Evolutionary conservation across 805 yeast genomes (phyloP), one percentile per base, ranked within the genome.

Genomic region (Metschnikowia proteae): DNA sequence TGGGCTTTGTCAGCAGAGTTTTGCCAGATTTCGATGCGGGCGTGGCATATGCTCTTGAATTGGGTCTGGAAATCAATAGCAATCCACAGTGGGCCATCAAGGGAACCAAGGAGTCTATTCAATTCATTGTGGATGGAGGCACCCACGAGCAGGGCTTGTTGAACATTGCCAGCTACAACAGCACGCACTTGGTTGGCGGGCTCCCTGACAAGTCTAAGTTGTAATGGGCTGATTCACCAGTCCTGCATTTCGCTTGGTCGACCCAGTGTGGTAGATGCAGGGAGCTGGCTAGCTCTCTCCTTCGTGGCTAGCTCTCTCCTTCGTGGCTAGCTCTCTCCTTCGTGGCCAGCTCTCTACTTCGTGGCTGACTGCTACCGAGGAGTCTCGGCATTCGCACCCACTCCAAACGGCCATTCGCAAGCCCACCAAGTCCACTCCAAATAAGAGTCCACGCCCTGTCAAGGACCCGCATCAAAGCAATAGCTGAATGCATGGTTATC

Each of bases 101-200:
- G 51, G 91, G 90, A 9, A 79, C 87, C 3, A 86, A 86, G 65
- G 70, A 68, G 47, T 62, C 76, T 46, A 58, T 86, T 54, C 81
- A 82, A 52, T 61, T 60, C 7, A 64, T 71, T 43, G 47, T 62
- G 23, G 58, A 65, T 42, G 79, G 78, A 33, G 60, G 59, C 5
- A 43, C 33, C 22, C 56, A 63, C 34, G 69, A 68, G 26, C 72
- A 74, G 23, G 85, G 87, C 1, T 68, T 84, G 57, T 62, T 63
- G 29, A 68, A 74, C 46, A 78, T 83, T 22, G 84, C 85, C 6
- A 67, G 66, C 25, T 82, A 71, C 65, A 83, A 84, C 55, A 67
- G 81, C 28, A 55, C 51, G 43, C 46, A 66, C 51, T 60, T 70
- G 47, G 60, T 59, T 13, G 64, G 58, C 6, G 59, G 58, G 6